Evolutionary conservation across 768 basidiomycete species (phyloP), one percentile per base, ranked within the genome.

Genomic region (Floccularia luteovirens): DNA sequence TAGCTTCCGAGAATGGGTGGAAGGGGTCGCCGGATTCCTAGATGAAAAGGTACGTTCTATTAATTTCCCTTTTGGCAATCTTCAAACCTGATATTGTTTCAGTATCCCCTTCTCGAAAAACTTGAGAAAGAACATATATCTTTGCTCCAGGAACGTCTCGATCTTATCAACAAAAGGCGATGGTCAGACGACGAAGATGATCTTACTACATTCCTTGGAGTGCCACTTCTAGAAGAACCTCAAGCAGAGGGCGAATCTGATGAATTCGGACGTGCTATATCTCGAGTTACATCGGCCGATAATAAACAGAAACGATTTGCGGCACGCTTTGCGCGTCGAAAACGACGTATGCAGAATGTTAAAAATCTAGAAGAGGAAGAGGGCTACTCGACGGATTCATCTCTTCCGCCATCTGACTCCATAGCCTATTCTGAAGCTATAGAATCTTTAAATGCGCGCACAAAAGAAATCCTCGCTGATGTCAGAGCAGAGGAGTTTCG

Each of bases 341-440:
- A 63, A 24, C 56, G 56, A 22, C 75, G 80, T 24, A 60, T 49
- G 23, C 48, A 58, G 27, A 56, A 48, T 20, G 54, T 43, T n/a
- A 25, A 41, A 30, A 42, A 49, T 37, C 43, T 43, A 36, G 50
- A 62, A 37, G 64, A 64, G 8, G 83, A 91, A 48, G 88, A 91
- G 57, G 92, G 90, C 0, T 90, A 79, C 49, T 92, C 90, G 12
- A 94, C 92, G 0, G 92, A 94, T 53, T 75, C 82, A 0, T 77
- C 79, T 2, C 63, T 94, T 3, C 64, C 74, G 1, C 69, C 75
- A 11, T 64, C 75, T 2, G 90, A 92, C 49, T 68, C 73, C 8
- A 63, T 69, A 4, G 87, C 91, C 36, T 94, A 88, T 61, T 53
- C 58, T 13, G 61, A 62, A 1, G 90, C 92, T 1, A 61, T 82